Evolutionary conservation across 257 asterid genomes (phyloP), one percentile per base, ranked within the genome.

Genomic region (Capsicum pubescens): DNA sequence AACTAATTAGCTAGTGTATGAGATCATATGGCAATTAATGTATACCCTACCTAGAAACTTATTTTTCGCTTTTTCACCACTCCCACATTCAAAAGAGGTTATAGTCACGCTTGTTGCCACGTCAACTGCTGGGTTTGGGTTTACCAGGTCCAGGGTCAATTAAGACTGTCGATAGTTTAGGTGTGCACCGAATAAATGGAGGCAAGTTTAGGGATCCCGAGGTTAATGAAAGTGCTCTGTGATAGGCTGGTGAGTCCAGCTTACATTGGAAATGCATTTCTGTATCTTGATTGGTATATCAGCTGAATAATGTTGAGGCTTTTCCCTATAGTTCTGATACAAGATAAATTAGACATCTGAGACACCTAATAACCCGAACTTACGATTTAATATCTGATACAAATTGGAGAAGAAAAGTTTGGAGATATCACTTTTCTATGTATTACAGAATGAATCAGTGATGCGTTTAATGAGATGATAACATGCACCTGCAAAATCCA

Each of bases 271-370:
- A 74, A 19, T 74, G 54, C 60, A 50, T 50, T 74, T 74, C 61
- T 74, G 46, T 55, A 74, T 50, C 61, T 74, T 74, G 81, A 74
- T 74, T 21, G 61, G 44, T 50, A 74, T 13, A 74, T 74, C 50
- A 50, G 46, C 81, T 74, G 81, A 74, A 74, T 11, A 21, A 50
- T 72, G 35, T 50, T 19, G 11, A 74, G 12, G 12, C 61, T 50
- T 74, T 48, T 19, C 42, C 1, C 11, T 21, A 21, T 21, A 50
- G 61, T 50, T 74, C 81, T 74, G 46, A 74, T 74, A 74, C 57
- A 50, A n/a, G 19, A 68, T 12, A 50, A 50, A 21, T 74, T 46
- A 71, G 80, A 46, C 79, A 72, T 46, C 80, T 21, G 17, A n/a
- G 36, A 58, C 80, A 72, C 56, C 58, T 72, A 48, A 46, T 71